phyloP scores from a whole-genome alignment of 768 basidiomycete genomes.

The Mycena epipterygia region DNA sequence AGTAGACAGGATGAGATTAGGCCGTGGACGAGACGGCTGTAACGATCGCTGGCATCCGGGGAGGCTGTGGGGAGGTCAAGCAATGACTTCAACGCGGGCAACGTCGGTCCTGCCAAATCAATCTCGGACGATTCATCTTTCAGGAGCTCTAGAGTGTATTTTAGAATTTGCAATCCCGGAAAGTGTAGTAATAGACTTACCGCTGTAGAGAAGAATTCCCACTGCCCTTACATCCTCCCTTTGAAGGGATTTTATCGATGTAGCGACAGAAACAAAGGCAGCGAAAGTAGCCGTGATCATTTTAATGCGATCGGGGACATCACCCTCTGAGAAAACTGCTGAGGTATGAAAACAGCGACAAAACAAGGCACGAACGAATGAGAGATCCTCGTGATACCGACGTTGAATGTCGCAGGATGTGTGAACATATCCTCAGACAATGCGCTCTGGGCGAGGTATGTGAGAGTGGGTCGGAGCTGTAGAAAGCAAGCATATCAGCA shows the following conservation, averaged over 20 bases:
- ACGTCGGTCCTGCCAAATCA: constrained; percentile 84
- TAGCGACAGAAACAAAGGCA: constrained; percentile 71
- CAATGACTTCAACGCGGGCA: constrained; percentile 84
- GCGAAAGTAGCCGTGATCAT: constrained; percentile 76
- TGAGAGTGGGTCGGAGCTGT: constrained; percentile 55
- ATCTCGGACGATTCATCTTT: constrained; percentile 87
- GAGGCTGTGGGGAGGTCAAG: constrained; percentile 66
- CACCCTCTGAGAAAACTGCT: constrained; percentile 58
- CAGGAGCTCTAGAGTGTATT: constrained; percentile 69
- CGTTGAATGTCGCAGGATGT: constrained; percentile 80
- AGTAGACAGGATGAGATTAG: constrained; percentile 87
- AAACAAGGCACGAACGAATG: constrained; percentile 58
- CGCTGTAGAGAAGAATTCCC: constrained; percentile 83
- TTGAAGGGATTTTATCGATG: constrained; percentile 65
- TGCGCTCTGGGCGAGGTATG: constrained; percentile 68
- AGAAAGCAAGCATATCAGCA: constrained; percentile 34
- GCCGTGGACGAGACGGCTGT: constrained; percentile 77
- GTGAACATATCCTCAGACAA: constrained; percentile 87
- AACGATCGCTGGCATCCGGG: constrained; percentile 62
- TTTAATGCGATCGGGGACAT: constrained; percentile 67
- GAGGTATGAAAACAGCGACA: constrained; percentile 4
- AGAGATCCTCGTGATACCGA: constrained; percentile 63
- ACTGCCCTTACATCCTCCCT: constrained; percentile 86
- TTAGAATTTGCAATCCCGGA: background rate
- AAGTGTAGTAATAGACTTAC: constrained; percentile 54